Evolutionary conservation across 2,329 filamentous ascomycete genomes (phyloP).

Genomic region (Ambrosiella cleistominuta): DNA sequence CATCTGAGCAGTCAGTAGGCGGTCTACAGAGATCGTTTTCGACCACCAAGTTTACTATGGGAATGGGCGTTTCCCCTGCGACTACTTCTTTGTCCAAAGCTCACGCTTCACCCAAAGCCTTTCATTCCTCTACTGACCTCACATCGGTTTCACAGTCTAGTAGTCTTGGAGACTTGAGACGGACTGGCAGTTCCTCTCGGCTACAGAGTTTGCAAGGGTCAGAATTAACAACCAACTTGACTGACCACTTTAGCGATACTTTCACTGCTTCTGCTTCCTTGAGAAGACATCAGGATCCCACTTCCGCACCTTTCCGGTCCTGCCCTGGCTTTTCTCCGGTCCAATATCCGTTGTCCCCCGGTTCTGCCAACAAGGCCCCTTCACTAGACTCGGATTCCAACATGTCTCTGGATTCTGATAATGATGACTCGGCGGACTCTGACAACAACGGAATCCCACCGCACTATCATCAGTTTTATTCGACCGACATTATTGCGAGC

Average conservation of each 20-base stretch:
- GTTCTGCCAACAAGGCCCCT: conserved; percentile 6
- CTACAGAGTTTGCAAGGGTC: conserved; percentile 5
- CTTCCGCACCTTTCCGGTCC: neutral
- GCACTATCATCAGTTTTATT: conserved; percentile 30
- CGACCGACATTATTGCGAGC: conserved; percentile 30
- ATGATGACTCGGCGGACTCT: conserved; percentile 25
- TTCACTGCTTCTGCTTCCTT: conserved; percentile 2
- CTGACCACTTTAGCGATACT: conserved; percentile 6
- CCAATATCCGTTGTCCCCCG: neutral
- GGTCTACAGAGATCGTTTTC: conserved; percentile 41
- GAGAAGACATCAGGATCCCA: neutral
- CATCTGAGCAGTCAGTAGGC: neutral
- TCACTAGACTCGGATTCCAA: conserved; percentile 29
- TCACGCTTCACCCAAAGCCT: neutral
- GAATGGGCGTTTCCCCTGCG: neutral
- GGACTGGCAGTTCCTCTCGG: conserved; percentile 6
- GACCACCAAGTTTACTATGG: conserved; percentile 34
- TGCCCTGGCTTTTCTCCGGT: neutral
- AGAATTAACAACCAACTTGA: conserved; percentile 6
- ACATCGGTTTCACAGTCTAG: neutral
- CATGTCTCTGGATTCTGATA: conserved; percentile 41
- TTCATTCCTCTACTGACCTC: conserved; percentile 16
- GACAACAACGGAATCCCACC: conserved; percentile 30
- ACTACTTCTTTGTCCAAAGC: neutral
- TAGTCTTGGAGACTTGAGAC: conserved; percentile 8